Conservation (phyloP, 2,329 filamentous ascomycete species). For the Capronia coronata region DNA sequence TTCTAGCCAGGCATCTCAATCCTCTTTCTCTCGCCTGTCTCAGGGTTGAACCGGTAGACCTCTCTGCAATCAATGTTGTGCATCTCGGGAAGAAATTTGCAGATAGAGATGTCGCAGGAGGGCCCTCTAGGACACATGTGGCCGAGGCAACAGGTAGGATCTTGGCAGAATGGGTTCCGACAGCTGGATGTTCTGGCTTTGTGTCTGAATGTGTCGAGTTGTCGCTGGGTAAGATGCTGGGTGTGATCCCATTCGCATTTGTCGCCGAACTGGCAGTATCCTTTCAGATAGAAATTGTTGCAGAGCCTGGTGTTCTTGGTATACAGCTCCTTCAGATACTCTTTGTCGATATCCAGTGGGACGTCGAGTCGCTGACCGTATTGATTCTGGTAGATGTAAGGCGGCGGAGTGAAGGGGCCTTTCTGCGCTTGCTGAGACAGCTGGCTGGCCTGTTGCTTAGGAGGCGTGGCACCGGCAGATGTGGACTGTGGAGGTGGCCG, state of each 20-base stretch:
- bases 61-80: conserved; percentile 20
- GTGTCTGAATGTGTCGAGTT: conserved; percentile 23
- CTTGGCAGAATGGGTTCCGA: conserved; percentile 19
- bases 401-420: conserved; percentile 33
- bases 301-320: conserved; percentile 57
- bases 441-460: conserved; percentile 2
- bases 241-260: conserved; percentile 23
- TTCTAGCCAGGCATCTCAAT: conserved; percentile 15
- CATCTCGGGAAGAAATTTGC: conserved; percentile 24
- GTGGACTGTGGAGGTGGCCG: conserved; percentile 3
- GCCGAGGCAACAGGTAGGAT: conserved; percentile 21
- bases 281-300: conserved; percentile 54
- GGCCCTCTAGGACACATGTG: conserved; percentile 22
- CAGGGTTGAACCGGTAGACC: conserved; percentile 18
- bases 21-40: conserved; percentile 13
- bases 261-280: conserved; percentile 44
- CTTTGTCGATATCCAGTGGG: conserved; percentile 40
- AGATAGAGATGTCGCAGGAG: conserved; percentile 13
- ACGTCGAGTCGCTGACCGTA: conserved; percentile 54
- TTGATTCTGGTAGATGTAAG: conserved; percentile 33
- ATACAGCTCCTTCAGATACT: conserved; percentile 40
- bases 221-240: conserved; percentile 12
- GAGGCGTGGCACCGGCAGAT: conserved; percentile 21
- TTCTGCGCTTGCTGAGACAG: conserved; percentile 16
- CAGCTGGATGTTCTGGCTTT: conserved; percentile 25